A percentile compares a stretch with the other conserved stretches of the same genome.
phyloP scores from a whole-genome alignment of 345 rosid genomes.

The Brassica incana region DNA sequence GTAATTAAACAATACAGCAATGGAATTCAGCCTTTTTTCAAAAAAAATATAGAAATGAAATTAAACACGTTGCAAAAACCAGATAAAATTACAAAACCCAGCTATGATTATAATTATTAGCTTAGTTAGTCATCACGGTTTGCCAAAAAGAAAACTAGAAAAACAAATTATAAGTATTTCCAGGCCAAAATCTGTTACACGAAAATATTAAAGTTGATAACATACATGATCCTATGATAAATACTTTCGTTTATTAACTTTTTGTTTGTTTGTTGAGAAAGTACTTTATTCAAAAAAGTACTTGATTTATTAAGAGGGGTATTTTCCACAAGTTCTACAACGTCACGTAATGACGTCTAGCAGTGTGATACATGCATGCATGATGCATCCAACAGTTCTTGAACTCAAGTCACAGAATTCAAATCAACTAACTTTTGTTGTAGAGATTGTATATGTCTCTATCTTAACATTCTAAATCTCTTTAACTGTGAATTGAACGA shows the following conservation, averaged over 20 bases:
- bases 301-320: neutral
- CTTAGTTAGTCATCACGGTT: neutral
- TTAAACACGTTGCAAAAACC: neutral
- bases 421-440: too few species aligned
- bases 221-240: neutral
- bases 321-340: conserved; percentile 16
- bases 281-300: neutral
- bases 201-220: neutral
- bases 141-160: neutral
- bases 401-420: too few species aligned
- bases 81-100: neutral
- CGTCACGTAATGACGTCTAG: neutral
- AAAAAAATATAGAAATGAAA: neutral
- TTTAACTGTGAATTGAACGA: too few species aligned
- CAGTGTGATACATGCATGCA: conserved; percentile 13
- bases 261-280: neutral
- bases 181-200: neutral
- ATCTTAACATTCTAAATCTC: too few species aligned
- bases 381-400: neutral
- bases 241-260: neutral
- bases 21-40: neutral
- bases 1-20: neutral
- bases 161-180: neutral
- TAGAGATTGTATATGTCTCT: too few species aligned
- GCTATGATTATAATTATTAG: neutral